Base-by-base conservation (phyloP, 2,329 filamentous ascomycete genomes). In the Fusarium setosum region DNA sequence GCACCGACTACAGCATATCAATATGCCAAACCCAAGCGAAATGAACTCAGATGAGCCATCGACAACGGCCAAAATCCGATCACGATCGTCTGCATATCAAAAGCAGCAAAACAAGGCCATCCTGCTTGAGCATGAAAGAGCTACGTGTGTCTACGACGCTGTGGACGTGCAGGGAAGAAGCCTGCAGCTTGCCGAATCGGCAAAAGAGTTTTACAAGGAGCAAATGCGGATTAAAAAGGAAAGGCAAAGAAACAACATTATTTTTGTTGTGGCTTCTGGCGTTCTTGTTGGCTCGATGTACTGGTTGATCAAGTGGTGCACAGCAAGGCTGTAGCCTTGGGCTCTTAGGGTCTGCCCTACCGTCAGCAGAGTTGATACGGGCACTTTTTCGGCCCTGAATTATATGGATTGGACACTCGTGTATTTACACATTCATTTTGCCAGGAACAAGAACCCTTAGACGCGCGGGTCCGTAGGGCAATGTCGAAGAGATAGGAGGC, bases 141-240 rank as follows among this genome's bases (percentile, higher is more conserved):
- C 44, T n/a, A 34, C 26, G 4, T 48, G 29, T 29, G 34, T 18
- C 23, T 34, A 10, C 29, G 29, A 18, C 2, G 29, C 45, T 18
- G n/a, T 48, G n/a, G 29, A 50, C 12, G n/a, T n/a, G n/a, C 13
- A 57, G 10, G 52, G 49, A 3, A 35, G 42, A 9, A 34, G n/a
- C 2, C 18, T 20, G 29, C 18, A 34, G n/a, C 47, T 66, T 15
- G 34, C 42, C 2, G 38, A 6, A 1, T 8, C 13, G 17, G 42
- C 63, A 32, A 59, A 37, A 8, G 26, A 35, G 18, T 63, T 65
- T 13, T 37, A 35, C 11, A 15, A 54, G 6, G 10, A 49, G 1
- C 48, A 63, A 10, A 38, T 38, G 24, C 24, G 18, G 4, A 18
- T 57, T 3, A 26, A 21, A 18, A n/a, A 38, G 10, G 42, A 37